Base-by-base conservation (phyloP, 495 filamentous ascomycete genomes). In the Aspergillus diversus region DNA sequence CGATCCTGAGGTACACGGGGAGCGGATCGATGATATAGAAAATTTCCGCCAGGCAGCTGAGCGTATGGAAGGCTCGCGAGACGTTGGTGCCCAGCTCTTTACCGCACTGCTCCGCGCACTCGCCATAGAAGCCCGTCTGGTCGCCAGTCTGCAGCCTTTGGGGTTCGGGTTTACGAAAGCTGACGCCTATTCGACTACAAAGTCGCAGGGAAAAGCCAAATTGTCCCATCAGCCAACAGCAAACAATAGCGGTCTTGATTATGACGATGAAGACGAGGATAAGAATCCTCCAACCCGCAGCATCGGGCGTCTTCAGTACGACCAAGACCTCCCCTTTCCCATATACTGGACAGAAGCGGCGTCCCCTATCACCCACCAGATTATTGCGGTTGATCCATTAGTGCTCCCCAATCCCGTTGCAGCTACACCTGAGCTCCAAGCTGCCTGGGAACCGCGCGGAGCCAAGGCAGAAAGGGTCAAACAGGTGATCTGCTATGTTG, bases 321-420 rank as follows among this genome's bases (percentile, higher is more conserved):
- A 96, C 65, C 77, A 75, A 8, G 92, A 93, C 60, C 80, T 97
- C 15, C 85, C 85, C 31, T 91, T 89, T 67, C 95, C 96, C 2
- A 90, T 88, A 60, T 99, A 97, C 75, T 99, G 96, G 95, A 88
- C 89, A 4, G 95, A 99, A 69, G 88, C 92, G 17, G 80, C 92
- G 15, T 97, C 92, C 0, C 88, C 92, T 0, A 80, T 89, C 13
- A 91, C 91, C 4, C 83, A 91, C 65, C 89, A 87, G 54, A 91
- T 90, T 50, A 86, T 93, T 39, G 78, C 92, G 0, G 89, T 97
- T 4, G 91, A 96, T 54, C 82, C 92, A 0, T 69, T 96, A 5
- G 83, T 93, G 32, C 78, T 89, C 1, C 84, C 84, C 31, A 82
- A 87, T n/a, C 63, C 88, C 5, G 79, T 95, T 5, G 90, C 84